A percentile compares a stretch with the other conserved stretches of the same genome.
phyloP scores from a whole-genome alignment of 2,329 filamentous ascomycete species.

The Alternaria incomplexa region DNA sequence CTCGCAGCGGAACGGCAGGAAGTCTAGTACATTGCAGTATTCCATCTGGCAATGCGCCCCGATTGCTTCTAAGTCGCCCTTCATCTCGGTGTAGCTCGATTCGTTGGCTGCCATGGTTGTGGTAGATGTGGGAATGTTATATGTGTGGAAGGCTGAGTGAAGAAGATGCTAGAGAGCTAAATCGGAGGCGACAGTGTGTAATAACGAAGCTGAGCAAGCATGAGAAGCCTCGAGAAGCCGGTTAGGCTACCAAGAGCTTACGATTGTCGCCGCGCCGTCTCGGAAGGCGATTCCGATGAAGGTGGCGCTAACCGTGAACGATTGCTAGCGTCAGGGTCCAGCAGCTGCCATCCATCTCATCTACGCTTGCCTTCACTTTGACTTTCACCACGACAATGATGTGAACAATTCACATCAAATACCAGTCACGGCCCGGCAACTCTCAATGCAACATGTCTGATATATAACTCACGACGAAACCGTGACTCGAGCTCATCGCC shows the following conservation, averaged over 20 bases:
- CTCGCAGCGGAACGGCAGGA: slow-evolving; percentile 92
- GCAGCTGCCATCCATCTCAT: neutral
- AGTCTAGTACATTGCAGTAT: slow-evolving; percentile 94
- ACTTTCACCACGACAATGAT: neutral
- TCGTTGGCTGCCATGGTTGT: slow-evolving; percentile 25
- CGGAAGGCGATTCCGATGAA: neutral
- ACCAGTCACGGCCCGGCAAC: rapidly evolving
- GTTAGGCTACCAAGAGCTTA: slow-evolving; percentile 15
- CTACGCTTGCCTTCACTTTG: neutral
- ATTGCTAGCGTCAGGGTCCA: slow-evolving; percentile 10
- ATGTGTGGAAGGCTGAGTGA: neutral
- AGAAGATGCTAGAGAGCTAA: neutral
- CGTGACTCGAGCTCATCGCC: neutral
- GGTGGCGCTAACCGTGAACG: neutral
- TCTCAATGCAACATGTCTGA: too few species aligned
- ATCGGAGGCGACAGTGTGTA: neutral
- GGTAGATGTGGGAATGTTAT: neutral
- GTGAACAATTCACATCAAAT: neutral
- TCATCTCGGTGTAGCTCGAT: slow-evolving; percentile 71
- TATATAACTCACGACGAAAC: too few species aligned
- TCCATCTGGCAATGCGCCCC: slow-evolving; percentile 89
- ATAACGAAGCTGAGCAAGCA: slow-evolving; percentile 15
- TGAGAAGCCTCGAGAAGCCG: slow-evolving; percentile 28
- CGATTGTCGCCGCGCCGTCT: slow-evolving; percentile 19
- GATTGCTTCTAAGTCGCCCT: slow-evolving; percentile 78